Base-by-base conservation (phyloP, 805 yeast genomes). In the Kodamaea kakaduensis region DNA sequence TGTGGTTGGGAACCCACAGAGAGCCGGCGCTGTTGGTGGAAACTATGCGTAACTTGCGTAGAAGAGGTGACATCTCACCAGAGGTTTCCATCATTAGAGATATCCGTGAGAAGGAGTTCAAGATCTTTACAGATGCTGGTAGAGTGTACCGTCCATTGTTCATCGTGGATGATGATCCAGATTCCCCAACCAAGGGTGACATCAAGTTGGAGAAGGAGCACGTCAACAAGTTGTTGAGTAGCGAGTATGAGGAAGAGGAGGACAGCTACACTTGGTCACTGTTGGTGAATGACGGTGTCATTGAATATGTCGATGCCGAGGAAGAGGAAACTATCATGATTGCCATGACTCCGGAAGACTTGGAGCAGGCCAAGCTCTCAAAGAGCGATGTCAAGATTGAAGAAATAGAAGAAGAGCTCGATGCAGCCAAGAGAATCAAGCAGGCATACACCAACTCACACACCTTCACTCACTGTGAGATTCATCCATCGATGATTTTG, bases 1-100 rank as follows among this genome's bases (percentile, higher is more conserved):
- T 90, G 37, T 93, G 99, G 99, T 94, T 89, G 34, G 99, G 99
- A 68, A 90, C 94, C 24, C 97, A 90, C 58, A 79, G 95, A 66
- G 96, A 90, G 48, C 97, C 98, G 23, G 84, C 89, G n/a, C 77
- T 78, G 58, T 75, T 93, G 54, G 90, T 86, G 38, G 89, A 84
- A 31, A 89, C 96, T 14, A 83, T 93, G 78, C 78, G 93, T 56
- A 78, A 84, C 37, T 73, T 93, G 57, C 78, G 98, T 68, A 83
- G 98, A 73, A 82, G 80, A 56, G 97, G 97, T 51, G 96, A 93
- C 54, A 86, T 93, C 40, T 80, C 93, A 21, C 85, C 97, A 9
- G 98, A 93, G 67, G 97, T 94, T 37, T 87, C 97, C 14, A 86
- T 93, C 57, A 88, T 93, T 46, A 81, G 97, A 64, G 97, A 93